Percentiles rank a stretch among this genome's conserved stretches.
Conservation (phyloP, 306 rosid genomes). For the Vigna radiata region DNA sequence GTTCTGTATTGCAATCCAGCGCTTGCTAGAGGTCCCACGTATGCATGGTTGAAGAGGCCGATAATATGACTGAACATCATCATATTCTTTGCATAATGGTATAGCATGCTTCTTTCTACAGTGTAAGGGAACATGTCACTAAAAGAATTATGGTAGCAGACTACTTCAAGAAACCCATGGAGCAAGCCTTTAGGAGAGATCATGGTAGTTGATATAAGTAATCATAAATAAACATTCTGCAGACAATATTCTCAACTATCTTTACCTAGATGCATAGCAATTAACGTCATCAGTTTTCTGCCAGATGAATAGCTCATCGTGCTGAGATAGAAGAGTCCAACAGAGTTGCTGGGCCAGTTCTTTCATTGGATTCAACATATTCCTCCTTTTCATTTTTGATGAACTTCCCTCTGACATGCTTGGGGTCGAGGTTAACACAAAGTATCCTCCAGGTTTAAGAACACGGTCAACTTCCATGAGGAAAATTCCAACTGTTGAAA, state of each 20-base stretch:
- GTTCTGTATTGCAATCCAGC: conserved; percentile 81
- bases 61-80: conserved; percentile 64
- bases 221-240: conserved; percentile 2
- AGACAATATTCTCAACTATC: conserved; percentile 1
- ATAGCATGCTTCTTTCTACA: conserved; percentile 65
- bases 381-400: conserved; percentile 52
- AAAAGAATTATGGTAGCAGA: conserved; percentile 13
- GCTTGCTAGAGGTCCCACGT: conserved; percentile 71
- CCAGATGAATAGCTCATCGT: conserved; percentile 87
- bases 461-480: conserved; percentile 86
- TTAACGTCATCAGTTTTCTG: conserved; percentile 72
- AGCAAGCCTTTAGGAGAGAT: conserved; percentile 39
- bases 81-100: conserved; percentile 74
- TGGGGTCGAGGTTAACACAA: conserved; percentile 78
- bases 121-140: conserved; percentile 34
- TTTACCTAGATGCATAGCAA: conserved; percentile 76
- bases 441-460: conserved; percentile 93
- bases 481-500: conserved; percentile 68
- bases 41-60: conserved; percentile 74
- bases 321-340: conserved; percentile 87
- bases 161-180: conserved; percentile 24
- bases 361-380: conserved; percentile 60
- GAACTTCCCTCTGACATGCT: conserved; percentile 62
- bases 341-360: conserved; percentile 68
- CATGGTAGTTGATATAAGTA: conserved; percentile 15